phyloP scores from a whole-genome alignment of 306 rosid species.

The Corylus avellana region DNA sequence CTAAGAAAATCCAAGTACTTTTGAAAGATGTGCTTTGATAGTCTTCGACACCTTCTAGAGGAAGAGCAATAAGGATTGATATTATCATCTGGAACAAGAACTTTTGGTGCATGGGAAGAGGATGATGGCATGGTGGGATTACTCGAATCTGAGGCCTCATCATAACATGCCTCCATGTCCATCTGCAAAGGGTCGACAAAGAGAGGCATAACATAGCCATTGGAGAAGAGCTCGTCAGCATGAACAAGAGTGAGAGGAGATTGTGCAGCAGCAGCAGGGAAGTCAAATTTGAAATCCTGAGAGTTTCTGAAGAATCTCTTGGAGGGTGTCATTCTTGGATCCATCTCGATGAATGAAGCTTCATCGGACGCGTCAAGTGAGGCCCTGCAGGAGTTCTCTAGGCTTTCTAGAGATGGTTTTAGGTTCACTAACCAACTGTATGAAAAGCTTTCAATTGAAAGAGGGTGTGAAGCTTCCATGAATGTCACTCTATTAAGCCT shows the following conservation, averaged over 20 bases:
- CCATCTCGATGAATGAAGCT: slow-evolving; percentile 96
- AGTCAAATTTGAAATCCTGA: slow-evolving; percentile 84
- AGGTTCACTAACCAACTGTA: slow-evolving; percentile 93
- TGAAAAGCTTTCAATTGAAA: slow-evolving; percentile 94
- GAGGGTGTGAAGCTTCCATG: slow-evolving; percentile 87
- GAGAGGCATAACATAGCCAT: slow-evolving; percentile 83
- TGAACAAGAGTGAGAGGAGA: slow-evolving; percentile 66
- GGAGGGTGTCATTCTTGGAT: slow-evolving; percentile 90
- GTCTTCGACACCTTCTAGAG: slow-evolving; percentile 62
- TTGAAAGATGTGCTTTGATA: slow-evolving; percentile 62
- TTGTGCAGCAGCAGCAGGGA: slow-evolving; percentile 67
- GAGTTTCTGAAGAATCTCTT: slow-evolving; percentile 75
- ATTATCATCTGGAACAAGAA: slow-evolving; percentile 25
- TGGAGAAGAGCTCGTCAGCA: slow-evolving; percentile 91
- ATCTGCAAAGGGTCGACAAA: slow-evolving; percentile 70
- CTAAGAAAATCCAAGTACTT: slow-evolving; percentile 76
- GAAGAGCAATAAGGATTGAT: slow-evolving; percentile 53
- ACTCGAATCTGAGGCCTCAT: slow-evolving; percentile 36
- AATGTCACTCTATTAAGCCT: slow-evolving; percentile 24
- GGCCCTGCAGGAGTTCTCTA: slow-evolving; percentile 60
- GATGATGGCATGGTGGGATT: slow-evolving; percentile 29
- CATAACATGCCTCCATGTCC: slow-evolving; percentile 32
- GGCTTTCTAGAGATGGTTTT: slow-evolving; percentile 75
- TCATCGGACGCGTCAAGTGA: slow-evolving; percentile 78
- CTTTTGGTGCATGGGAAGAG: slow-evolving; percentile 43